Percentiles rank a stretch among this genome's conserved stretches.
Conservation (phyloP, 768 basidiomycete genomes). For the Hortiboletus campestris region DNA sequence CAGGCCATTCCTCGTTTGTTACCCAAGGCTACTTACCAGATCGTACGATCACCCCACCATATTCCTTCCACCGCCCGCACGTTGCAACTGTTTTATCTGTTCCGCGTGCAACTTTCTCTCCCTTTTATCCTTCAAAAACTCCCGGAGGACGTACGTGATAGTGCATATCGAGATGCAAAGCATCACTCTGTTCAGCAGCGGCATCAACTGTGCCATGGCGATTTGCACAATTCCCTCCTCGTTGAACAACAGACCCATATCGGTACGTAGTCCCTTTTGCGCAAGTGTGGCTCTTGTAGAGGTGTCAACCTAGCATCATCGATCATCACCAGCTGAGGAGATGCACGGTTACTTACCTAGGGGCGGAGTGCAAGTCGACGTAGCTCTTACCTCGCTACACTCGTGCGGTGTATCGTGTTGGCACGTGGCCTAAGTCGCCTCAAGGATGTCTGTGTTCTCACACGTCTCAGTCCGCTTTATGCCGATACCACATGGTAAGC, state of each 20-base stretch:
- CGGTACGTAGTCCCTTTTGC: not conserved
- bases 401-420: not conserved
- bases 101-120: slow-evolving; percentile 16
- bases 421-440: not conserved
- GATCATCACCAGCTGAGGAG: not conserved
- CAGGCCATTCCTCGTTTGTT: not conserved
- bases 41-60: not conserved
- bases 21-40: not conserved
- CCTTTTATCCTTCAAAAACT: slow-evolving; percentile 18
- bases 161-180: slow-evolving; percentile 19
- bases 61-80: not conserved
- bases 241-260: slow-evolving; percentile 20
- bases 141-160: slow-evolving; percentile 15
- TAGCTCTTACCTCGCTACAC: not conserved
- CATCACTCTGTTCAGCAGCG: slow-evolving; percentile 7
- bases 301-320: not conserved
- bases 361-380: not conserved
- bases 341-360: not conserved
- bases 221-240: slow-evolving; percentile 14
- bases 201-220: slow-evolving; percentile 10
- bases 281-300: not conserved
- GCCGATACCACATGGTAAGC: not conserved
- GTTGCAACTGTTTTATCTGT: slow-evolving; percentile 12
- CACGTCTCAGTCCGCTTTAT: not conserved
- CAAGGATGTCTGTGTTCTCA: slow-evolving; percentile 6